Conservation (phyloP, 345 rosid genomes). For the Eucalyptus microcorys region DNA sequence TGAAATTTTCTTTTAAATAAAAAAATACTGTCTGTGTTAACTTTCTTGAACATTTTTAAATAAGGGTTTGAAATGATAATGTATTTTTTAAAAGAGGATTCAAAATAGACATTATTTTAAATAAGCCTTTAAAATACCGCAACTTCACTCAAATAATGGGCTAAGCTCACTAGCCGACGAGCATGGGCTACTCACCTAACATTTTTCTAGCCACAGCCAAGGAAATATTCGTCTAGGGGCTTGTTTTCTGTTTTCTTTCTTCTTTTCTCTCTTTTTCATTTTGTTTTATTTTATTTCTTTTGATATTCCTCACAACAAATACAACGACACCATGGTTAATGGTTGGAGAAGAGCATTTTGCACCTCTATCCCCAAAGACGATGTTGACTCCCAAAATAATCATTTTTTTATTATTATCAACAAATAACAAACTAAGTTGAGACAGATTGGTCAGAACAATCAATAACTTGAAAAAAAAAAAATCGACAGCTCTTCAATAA, state of each 20-base stretch:
- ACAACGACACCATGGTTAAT: not conserved
- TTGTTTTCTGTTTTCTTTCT: not conserved
- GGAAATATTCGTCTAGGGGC: not conserved
- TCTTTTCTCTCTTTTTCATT: not conserved
- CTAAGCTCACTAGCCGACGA: not conserved
- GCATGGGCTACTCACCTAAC: not conserved
- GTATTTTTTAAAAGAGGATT: not conserved
- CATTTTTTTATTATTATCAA: not conserved
- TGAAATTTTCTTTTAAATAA: not conserved
- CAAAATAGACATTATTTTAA: not conserved
- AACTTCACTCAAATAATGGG: not conserved
- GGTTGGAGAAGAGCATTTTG: not conserved
- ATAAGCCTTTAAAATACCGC: not conserved
- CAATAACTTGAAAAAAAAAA: not conserved
- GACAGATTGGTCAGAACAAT: rapidly evolving
- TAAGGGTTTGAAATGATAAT: not conserved
- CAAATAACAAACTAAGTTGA: not conserved
- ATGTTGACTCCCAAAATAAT: not conserved
- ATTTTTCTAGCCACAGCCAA: not conserved
- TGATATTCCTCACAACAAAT: not conserved
- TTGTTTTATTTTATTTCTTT: not conserved
- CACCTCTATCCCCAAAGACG: not conserved
- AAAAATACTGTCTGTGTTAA: not conserved
- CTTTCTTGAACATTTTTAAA: not conserved
- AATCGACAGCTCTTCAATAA: rapidly evolving